These are phyloP conservation scores for Aspergillus novofumigatus DNA, from an alignment of 2,329 filamentous ascomycete genomes.

Conservation along the genomic window DNA sequence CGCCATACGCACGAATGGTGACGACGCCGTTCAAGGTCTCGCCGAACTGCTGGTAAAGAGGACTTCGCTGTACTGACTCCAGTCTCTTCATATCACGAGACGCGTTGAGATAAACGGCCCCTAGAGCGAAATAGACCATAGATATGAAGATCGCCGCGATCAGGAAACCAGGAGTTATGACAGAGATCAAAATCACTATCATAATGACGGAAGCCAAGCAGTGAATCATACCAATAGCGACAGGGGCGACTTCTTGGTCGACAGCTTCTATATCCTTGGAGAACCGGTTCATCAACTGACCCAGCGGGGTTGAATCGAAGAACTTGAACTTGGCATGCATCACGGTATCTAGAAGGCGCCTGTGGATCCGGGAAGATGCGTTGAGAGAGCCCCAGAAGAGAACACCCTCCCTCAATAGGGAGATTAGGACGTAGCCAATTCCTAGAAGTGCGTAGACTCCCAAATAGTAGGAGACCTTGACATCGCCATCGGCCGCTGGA, in stretches of 20 bases:
- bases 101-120: conserved; percentile 81
- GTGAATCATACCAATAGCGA: conserved; percentile 73
- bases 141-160: conserved; percentile 83
- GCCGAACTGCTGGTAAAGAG: conserved; percentile 95
- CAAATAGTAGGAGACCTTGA: conserved; percentile 82
- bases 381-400: conserved; percentile 88
- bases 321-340: conserved; percentile 93
- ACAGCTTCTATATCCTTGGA: conserved; percentile 95
- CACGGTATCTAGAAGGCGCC: conserved; percentile 70
- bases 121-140: conserved; percentile 74
- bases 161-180: conserved; percentile 86
- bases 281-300: conserved; percentile 97
- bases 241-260: conserved; percentile 91
- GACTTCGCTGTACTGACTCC: conserved; percentile 90
- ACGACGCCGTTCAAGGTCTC: conserved; percentile 93
- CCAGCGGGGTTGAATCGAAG: conserved; percentile 92
- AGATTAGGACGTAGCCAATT: conserved; percentile 70
- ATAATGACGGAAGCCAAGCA: conserved; percentile 69
- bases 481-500: conserved; percentile 42
- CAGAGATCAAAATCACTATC: conserved; percentile 80
- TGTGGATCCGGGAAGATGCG: conserved; percentile 81
- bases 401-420: conserved; percentile 77
- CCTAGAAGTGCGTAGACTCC: conserved; percentile 77
- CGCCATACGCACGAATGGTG: conserved; percentile 93
- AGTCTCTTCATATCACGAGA: conserved; percentile 94